phyloP scores from a whole-genome alignment of 2,329 filamentous ascomycete species.

The Colletotrichum lindemuthianum region DNA sequence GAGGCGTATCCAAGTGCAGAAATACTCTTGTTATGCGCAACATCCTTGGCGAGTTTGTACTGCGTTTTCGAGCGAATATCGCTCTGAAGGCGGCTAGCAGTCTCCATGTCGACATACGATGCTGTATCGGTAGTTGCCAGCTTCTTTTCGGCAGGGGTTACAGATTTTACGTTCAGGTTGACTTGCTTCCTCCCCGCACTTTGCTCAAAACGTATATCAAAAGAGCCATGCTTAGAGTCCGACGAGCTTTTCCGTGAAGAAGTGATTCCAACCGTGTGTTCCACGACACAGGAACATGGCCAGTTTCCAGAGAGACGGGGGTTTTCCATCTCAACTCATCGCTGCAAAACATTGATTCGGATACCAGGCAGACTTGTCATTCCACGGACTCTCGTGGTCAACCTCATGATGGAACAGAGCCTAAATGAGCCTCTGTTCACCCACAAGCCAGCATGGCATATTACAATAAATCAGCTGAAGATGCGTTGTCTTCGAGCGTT shows the following conservation, averaged over 20 bases:
- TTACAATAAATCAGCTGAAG: rapidly evolving
- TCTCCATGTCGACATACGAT: not conserved
- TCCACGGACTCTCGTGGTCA: too few relatives aligned
- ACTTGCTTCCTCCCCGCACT: not conserved
- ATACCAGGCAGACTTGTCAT: too few relatives aligned
- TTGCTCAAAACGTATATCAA: not conserved
- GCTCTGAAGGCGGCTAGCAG: not conserved
- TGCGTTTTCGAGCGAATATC: too few relatives aligned
- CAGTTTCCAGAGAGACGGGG: rapidly evolving
- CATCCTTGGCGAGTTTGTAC: too few relatives aligned
- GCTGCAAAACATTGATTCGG: too few relatives aligned
- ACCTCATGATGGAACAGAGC: too few relatives aligned
- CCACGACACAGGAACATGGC: too few relatives aligned
- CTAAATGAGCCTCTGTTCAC: too few relatives aligned
- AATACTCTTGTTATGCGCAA: too few relatives aligned
- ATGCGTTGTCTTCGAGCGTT: too few relatives aligned
- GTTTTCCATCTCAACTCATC: too few relatives aligned
- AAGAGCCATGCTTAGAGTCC: not conserved
- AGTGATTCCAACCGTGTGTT: slow-evolving; percentile 14
- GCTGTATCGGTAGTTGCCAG: not conserved
- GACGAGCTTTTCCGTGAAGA: not conserved
- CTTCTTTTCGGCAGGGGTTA: not conserved
- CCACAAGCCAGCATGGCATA: too few relatives aligned
- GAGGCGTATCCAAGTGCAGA: not conserved
- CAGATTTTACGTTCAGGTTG: not conserved